Evolutionary conservation across 768 basidiomycete species (phyloP), one percentile per base, ranked within the genome.

Genomic region (Boletus bicolor): DNA sequence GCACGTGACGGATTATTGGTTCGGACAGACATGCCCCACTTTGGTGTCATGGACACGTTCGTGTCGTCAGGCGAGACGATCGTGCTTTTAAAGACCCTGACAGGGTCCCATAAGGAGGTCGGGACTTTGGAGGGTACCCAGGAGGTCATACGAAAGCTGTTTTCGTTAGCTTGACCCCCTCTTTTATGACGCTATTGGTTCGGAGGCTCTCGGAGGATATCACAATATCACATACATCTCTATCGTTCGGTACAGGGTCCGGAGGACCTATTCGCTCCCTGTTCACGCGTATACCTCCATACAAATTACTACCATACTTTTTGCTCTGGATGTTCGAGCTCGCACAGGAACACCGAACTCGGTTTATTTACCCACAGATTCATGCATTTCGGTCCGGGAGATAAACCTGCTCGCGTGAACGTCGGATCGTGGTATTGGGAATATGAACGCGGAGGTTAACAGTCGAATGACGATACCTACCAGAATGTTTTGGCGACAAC

Each of bases 71-170:
- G 69, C 49, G 68, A 79, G 44, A 81, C 77, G 49, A 76, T 89
- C 7, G 78, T 80, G 6, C 74, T 86, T 49, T 69, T 88, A 42
- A 82, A 82, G 70, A 83, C 83, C 1, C 60, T 73, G 28, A 76
- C 75, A 57, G 88, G 89, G 7, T 75, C 74, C 0, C 89, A 91
- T 64, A 78, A 82, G 54, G 74, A 76, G 55, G 68, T 89, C 44
- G 82, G 82, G 12, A 69, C 78, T 3, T 71, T 82, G 34, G 87
- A 90, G 57, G 88, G 87, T 8, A 80, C 89, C 21, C 86, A 90
- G 59, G 87, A 89, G 67, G 72, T 81, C 12, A 78, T 84, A 21
- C 67, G 70, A 36, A 65, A 56, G 10, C 15, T 68, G 10, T 70
- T 70, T 51, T 70, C 58, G 42, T 51, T 70, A 52, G 46, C 44